Evolutionary conservation across 2,329 filamentous ascomycete species (phyloP), one percentile per base, ranked within the genome.

Genomic region (Decorospora gaudefroyi): DNA sequence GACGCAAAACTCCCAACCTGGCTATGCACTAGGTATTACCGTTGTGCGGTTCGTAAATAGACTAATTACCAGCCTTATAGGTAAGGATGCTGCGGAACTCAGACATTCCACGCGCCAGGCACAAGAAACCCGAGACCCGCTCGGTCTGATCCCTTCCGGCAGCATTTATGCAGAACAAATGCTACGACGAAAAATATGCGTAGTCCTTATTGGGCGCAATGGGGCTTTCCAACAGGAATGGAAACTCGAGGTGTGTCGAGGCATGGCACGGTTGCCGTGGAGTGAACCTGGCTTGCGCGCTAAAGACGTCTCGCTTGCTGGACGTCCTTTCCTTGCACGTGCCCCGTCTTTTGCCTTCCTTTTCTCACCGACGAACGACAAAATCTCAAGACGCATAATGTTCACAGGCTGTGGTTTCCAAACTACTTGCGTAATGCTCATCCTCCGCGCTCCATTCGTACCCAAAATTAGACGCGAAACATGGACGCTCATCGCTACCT

Each of bases 381-480:
- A 17, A 23, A 31, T 31, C 34, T 41, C 59, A 61, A 17, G 27
- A 65, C 59, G 61, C 61, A 63, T 63, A 53, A 61, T 49, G 45
- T 50, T 57, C 46, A 36, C 27, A 34, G 25, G 34, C 9, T 27
- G 34, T 48, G 22, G 58, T 63, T 61, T 64, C 28, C 37, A 54
- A 55, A 46, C 42, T 21, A 30, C 29, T 50, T 31, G 30, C 42
- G 45, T 35, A 18, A 47, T 46, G 37, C 34, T 49, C 37, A 41
- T 44, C 41, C 41, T 40, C 29, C 38, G 18, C 15, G 42, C 49
- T 47, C 42, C 48, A 61, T 62, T 63, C 49, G 57, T 40, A 56
- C 51, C 55, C 49, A 26, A 38, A 42, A 39, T 32, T 36, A 26
- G 43, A 45, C 31, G 28, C 57, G 55, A 60, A 55, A 54, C 43